Evolutionary conservation across 768 basidiomycete genomes (phyloP), one percentile per base, ranked within the genome.

Genomic region (Steccherinum ochraceum): DNA sequence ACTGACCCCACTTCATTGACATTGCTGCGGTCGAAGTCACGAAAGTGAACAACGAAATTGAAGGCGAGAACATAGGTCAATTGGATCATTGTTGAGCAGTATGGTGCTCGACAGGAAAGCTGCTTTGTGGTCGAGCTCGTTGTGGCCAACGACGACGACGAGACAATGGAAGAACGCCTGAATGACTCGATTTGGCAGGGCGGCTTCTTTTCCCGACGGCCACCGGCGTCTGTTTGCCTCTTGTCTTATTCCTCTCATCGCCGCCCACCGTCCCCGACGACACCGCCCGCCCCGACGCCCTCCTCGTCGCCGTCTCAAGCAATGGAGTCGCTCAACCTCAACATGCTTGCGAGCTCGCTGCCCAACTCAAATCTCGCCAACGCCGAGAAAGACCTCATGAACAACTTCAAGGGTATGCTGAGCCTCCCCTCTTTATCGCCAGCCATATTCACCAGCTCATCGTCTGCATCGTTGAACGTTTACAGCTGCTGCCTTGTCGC

Each of bases 401-500:
- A 88, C 64, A 87, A 90, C 60, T 91, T 91, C 65, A 83, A 83
- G 79, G 86, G 89, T 88, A 49, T 12, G 53, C 45, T 51, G 40
- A 20, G 21, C 13, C 25, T 24, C 4, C 41, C 11, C 40, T 45
- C 46, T 51, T 25, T 41, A 12, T 24, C 19, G 12, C 18, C 27
- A 3, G 5, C 43, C 24, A 39, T 11, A 7, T 19, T 3, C 3
- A 49, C 52, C 49, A 40, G 45, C 45, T n/a, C 56, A 44, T 13
- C 46, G 40, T 42, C 26, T 25, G 11, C 40, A 39, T n/a, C n/a
- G n/a, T n/a, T n/a, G n/a, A 21, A 47, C 26, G 54, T 46, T 46
- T 53, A 18, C 58, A 92, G 89, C 86, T 52, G 89, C 89, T 55
- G 89, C 89, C 1, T 71, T 90, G 46, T 88, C 86, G 66, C 85